Base-by-base conservation (phyloP, 352 stramenopile species). In the Pythium aristosporum region DNA sequence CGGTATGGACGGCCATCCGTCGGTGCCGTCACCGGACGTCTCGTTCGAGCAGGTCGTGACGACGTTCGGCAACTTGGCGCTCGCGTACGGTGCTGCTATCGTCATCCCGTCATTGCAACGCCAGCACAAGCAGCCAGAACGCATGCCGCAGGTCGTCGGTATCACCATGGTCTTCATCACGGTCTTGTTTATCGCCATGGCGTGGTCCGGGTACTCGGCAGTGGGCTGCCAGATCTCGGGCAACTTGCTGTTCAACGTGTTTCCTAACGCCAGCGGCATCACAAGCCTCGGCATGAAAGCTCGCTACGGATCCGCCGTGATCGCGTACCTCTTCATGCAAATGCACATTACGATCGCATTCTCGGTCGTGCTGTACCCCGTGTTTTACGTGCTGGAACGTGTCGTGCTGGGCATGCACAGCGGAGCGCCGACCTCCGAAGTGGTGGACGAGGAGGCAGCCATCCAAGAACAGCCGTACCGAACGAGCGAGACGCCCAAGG, bases 301-400 rank as follows among this genome's bases (percentile, higher is more conserved):
- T 75, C 44, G 73, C 62, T 23, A 67, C 9, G 68, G 56, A 21
- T 57, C 49, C 21, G 73, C 74, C 18, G 67, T 77, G 13, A 16
- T 77, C 20, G 71, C 66, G 49, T 82, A 68, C 42, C 63, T 72
- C 20, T 74, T 73, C 63, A 85, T 85, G 72, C 74, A 82, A 37
- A 36, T 77, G 49, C 74, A 79, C 67, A 76, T 80, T 37, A 71
- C 72, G 25, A 75, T 79, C 39, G 72, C 72, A 6, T 79, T 79
- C 25, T 49, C 72, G 2, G 62, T 76, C 10, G 58, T 79, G 28
- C 50, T 79, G 5, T 57, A 74, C 61, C 72, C 72, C 10, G 72
- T 65, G 20, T 67, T 76, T 32, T 75, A 71, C 50, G 54, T 65
- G 13, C 39, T 61, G n/a, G 72, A 79, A 51, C 60, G 72, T 20